Conservation (phyloP, 768 basidiomycete genomes). For the Collybiopsis confluens region DNA sequence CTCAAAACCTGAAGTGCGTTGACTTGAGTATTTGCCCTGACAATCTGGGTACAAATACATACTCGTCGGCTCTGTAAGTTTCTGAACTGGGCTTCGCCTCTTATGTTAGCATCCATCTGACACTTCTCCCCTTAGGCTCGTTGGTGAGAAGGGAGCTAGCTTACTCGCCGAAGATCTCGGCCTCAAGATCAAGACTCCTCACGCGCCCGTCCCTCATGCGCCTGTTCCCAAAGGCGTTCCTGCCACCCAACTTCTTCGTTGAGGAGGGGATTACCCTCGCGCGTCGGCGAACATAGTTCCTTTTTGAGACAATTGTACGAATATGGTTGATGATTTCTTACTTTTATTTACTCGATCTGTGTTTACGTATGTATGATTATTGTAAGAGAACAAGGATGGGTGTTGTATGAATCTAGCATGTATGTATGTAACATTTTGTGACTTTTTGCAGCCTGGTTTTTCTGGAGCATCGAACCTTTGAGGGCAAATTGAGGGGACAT, state of each 20-base stretch:
- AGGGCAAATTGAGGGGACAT: no score
- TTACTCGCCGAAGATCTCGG: slow-evolving; percentile 62
- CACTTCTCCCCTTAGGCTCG: slow-evolving; percentile 23
- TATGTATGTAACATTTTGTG: no score
- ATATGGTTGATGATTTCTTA: no score
- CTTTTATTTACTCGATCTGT: no score
- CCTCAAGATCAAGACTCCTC: slow-evolving; percentile 57
- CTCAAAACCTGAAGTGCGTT: slow-evolving; percentile 61
- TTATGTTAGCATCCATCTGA: background rate
- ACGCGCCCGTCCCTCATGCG: slow-evolving; percentile 68
- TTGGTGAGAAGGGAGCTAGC: slow-evolving; percentile 66
- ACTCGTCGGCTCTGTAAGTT: slow-evolving; percentile 54
- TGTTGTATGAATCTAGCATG: no score
- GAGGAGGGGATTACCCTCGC: no score
- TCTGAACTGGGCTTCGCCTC: background rate
- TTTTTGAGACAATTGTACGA: no score
- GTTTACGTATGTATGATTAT: no score
- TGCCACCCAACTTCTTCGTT: slow-evolving; percentile 44
- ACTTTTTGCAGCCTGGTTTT: no score
- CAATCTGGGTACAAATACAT: slow-evolving; percentile 70
- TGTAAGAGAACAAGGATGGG: no score
- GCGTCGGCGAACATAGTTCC: no score
- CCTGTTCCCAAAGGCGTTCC: slow-evolving; percentile 51
- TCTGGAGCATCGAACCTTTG: no score
- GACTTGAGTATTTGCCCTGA: slow-evolving; percentile 74